A percentile compares a stretch with the other conserved stretches of the same genome.
Conservation (phyloP, 495 filamentous ascomycete species). For the Neurospora pannonica region DNA sequence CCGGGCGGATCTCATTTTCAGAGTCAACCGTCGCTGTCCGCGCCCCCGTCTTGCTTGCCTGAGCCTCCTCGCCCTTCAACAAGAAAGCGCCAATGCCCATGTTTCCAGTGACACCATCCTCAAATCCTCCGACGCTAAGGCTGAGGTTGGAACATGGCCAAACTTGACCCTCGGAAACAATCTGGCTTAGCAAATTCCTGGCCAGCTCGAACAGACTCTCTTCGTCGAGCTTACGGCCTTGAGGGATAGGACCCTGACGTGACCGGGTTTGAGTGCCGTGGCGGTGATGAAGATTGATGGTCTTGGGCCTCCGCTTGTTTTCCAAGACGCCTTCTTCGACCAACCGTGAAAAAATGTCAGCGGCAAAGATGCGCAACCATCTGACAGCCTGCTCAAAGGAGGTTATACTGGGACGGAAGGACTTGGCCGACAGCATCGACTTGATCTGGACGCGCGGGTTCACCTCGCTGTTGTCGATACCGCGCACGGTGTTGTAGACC, state of each 20-base stretch:
- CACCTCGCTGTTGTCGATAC: constrained; percentile 79
- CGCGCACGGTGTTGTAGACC: constrained; percentile 80
- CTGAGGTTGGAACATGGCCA: constrained; percentile 87
- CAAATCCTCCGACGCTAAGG: constrained; percentile 78
- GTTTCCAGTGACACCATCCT: constrained; percentile 77
- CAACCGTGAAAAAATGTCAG: constrained; percentile 82
- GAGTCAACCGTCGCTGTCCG: constrained; percentile 11
- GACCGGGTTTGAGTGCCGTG: constrained; percentile 61
- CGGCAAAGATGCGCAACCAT: constrained; percentile 88
- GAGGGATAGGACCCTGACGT: constrained; percentile 65
- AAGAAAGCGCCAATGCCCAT: constrained; percentile 79
- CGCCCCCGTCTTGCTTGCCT: constrained; percentile 24
- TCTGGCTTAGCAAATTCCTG: constrained; percentile 64
- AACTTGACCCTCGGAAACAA: constrained; percentile 62
- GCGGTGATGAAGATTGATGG: constrained; percentile 73
- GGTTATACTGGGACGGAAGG: constrained; percentile 79
- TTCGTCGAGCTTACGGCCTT: constrained; percentile 64
- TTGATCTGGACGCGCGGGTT: constrained; percentile 90
- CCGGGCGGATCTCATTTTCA: constrained; percentile 25
- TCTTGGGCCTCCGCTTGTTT: constrained; percentile 76
- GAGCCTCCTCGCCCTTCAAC: constrained; percentile 67
- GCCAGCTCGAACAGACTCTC: constrained; percentile 66
- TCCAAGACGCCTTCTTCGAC: constrained; percentile 90
- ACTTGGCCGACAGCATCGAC: constrained; percentile 96
- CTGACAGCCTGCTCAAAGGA: constrained; percentile 68